Base-by-base conservation (phyloP, 495 filamentous ascomycete species). In the Aspergillus hancockii region DNA sequence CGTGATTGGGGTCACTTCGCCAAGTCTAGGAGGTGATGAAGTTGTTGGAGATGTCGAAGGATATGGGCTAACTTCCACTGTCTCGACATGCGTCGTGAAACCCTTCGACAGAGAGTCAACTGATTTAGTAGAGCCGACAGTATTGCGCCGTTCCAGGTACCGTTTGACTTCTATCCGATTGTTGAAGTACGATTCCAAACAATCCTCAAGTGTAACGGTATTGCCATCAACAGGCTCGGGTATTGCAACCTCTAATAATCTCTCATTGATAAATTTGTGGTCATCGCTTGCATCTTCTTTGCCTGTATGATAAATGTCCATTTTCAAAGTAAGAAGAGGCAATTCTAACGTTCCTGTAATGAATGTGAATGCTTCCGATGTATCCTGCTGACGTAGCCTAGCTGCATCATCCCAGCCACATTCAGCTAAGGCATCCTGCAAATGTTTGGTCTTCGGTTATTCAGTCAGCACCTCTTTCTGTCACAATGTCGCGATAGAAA, bases 121-220 rank as follows among this genome's bases (percentile, higher is more conserved):
- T 14, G 84, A 82, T 60, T 71, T 74, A 8, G 77, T 65, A 8
- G 85, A 85, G 40, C 73, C 71, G 10, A 82, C 38, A 4, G 88
- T 90, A 52, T 81, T 81, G 49, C 79, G 79, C 47, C 86, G 73
- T 52, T 85, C 88, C 62, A 95, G 79, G 67, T 93, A 85, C 31
- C 94, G 82, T 59, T 87, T 90, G 9, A 98, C 92, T 69, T 97
- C 94, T 52, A 98, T 90, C 52, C 84, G 82, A 63, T 93, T 95
- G 73, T 97, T 97, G 79, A 98, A 98, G 71, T 96, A 97, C 36
- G 87, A 77, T 64, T 97, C 93, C 36, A 98, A 76, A 66, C 93
- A 97, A 57, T 92, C 89, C 68, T 98, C 94, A 46, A 98, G 74
- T 10, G 86, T 89, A 31, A 97, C 80, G 0, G 78, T 77, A 28